phyloP scores from a whole-genome alignment of 1,139 yeast genomes.

The Scheffersomyces stambukii region DNA sequence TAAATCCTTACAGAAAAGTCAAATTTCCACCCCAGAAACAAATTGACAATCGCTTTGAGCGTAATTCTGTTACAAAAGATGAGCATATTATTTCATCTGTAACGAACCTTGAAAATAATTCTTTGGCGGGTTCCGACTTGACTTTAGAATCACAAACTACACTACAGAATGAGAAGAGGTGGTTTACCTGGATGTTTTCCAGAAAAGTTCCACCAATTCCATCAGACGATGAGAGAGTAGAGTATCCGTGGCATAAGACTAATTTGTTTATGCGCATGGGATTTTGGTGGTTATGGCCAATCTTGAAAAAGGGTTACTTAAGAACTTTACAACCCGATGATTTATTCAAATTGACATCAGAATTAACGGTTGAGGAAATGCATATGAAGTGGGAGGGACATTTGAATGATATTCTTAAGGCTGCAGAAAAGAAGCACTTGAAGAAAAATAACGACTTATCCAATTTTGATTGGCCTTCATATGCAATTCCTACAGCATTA shows the following conservation, averaged over 20 bases:
- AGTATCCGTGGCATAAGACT: conserved; percentile 34
- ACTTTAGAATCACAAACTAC: conserved; percentile 9
- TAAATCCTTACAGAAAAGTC: too few relatives aligned
- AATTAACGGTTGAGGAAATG: conserved; percentile 39
- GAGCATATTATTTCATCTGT: too few relatives aligned
- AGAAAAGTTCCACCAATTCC: conserved; percentile 34
- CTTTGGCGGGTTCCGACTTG: too few relatives aligned
- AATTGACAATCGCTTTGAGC: too few relatives aligned
- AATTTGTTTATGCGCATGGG: conserved; percentile 24
- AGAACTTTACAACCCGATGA: conserved; percentile 40
- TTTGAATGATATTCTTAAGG: conserved; percentile 19
- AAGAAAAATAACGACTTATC: conserved; percentile 19
- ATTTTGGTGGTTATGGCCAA: conserved; percentile 42
- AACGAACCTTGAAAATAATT: too few relatives aligned
- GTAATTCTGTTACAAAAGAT: too few relatives aligned
- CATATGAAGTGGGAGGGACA: conserved; percentile 26
- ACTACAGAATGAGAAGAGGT: conserved; percentile 25
- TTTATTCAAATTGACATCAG: conserved; percentile 35
- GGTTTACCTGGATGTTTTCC: conserved; percentile 31
- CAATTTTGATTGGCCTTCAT: conserved; percentile 33
- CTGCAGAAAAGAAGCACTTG: conserved; percentile 21
- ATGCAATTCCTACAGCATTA: conserved; percentile 32
- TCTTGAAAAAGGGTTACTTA: conserved; percentile 38
- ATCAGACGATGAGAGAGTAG: conserved; percentile 31
- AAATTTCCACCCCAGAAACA: too few relatives aligned